Evolutionary conservation across 2,329 filamentous ascomycete genomes (phyloP).

Genomic region (Sordariomycetes sp.): DNA sequence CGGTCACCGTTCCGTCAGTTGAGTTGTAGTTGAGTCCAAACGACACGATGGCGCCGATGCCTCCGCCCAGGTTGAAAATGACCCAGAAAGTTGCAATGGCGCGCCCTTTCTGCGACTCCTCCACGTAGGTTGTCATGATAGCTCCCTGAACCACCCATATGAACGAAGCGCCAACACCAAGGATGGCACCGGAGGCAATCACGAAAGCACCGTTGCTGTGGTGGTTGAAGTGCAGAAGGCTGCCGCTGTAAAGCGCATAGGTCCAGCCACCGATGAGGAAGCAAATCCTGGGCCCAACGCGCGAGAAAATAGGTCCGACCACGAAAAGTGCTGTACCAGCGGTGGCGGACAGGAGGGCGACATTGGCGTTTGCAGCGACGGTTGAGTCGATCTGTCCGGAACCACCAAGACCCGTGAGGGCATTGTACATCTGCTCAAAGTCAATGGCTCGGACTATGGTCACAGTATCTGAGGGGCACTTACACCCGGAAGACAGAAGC

Average conservation of each 20-base stretch:
- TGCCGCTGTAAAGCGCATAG: slow-evolving; percentile 34
- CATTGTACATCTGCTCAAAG: slow-evolving; percentile 34
- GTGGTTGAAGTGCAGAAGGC: slow-evolving; percentile 31
- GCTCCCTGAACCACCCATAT: slow-evolving; percentile 37
- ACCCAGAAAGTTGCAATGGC: slow-evolving; percentile 34
- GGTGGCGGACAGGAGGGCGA: slow-evolving; percentile 31
- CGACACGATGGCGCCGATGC: slow-evolving; percentile 30
- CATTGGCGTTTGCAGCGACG: slow-evolving; percentile 34
- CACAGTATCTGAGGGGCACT: no score
- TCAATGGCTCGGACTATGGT: no score
- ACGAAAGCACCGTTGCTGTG: slow-evolving; percentile 30
- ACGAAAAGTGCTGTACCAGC: slow-evolving; percentile 32
- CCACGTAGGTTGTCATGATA: slow-evolving; percentile 37
- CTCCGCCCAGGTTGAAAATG: slow-evolving; percentile 35
- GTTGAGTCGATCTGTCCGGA: slow-evolving; percentile 34
- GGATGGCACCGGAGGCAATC: slow-evolving; percentile 31
- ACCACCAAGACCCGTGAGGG: slow-evolving; percentile 32
- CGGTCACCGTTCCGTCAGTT: slow-evolving; percentile 28
- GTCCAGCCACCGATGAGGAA: slow-evolving; percentile 35
- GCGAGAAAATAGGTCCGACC: slow-evolving; percentile 31
- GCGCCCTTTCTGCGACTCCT: slow-evolving; percentile 30
- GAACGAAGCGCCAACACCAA: slow-evolving; percentile 34
- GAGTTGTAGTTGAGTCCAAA: slow-evolving; percentile 34
- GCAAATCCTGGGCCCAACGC: slow-evolving; percentile 29
- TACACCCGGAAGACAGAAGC: slow-evolving; percentile 36